These are phyloP conservation scores for Penicillium sp. DNA, from an alignment of 2,329 filamentous ascomycete genomes.

Conservation along the genomic window DNA sequence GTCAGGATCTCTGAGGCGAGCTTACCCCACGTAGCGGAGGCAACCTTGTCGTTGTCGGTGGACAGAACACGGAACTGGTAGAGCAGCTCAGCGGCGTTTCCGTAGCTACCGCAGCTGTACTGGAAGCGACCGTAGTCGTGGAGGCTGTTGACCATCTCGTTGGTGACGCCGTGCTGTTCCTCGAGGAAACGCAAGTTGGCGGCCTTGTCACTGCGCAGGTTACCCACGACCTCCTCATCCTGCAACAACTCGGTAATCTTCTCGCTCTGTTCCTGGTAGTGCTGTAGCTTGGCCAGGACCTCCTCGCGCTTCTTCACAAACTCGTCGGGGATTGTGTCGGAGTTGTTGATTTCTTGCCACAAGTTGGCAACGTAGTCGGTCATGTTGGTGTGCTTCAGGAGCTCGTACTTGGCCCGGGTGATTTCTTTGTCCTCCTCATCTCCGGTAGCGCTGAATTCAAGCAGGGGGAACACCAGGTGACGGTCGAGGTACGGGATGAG, in stretches of 20 bases:
- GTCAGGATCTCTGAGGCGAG: constrained; percentile 93
- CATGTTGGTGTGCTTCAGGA: constrained; percentile 98
- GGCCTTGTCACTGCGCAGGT: constrained; percentile 93
- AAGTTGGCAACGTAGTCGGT: constrained; percentile 93
- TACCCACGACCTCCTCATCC: constrained; percentile 85
- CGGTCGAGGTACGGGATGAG: constrained; percentile 91
- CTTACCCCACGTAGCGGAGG: constrained; percentile 96
- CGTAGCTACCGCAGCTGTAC: constrained; percentile 96
- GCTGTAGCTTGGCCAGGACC: constrained; percentile 78
- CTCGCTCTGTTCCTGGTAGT: constrained; percentile 81
- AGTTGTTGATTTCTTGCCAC: constrained; percentile 83
- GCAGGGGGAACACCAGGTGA: constrained; percentile 92
- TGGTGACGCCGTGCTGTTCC: constrained; percentile 91
- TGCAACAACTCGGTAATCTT: constrained; percentile 86
- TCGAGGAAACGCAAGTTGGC: constrained; percentile 98
- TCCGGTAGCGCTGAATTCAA: constrained; percentile 84
- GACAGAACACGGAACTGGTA: constrained; percentile 98
- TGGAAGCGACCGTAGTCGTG: constrained; percentile 97
- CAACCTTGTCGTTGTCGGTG: constrained; percentile 97
- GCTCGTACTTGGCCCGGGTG: constrained; percentile 83
- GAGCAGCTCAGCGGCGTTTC: constrained; percentile 82
- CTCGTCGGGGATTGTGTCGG: constrained; percentile 76
- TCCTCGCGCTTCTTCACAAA: constrained; percentile 87
- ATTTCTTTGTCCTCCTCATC: constrained; percentile 79
- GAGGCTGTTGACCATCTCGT: constrained; percentile 93